A percentile compares a stretch with the other conserved stretches of the same genome.
phyloP scores from a whole-genome alignment of 2,329 filamentous ascomycete species.

The Clonostachys rhizophaga region DNA sequence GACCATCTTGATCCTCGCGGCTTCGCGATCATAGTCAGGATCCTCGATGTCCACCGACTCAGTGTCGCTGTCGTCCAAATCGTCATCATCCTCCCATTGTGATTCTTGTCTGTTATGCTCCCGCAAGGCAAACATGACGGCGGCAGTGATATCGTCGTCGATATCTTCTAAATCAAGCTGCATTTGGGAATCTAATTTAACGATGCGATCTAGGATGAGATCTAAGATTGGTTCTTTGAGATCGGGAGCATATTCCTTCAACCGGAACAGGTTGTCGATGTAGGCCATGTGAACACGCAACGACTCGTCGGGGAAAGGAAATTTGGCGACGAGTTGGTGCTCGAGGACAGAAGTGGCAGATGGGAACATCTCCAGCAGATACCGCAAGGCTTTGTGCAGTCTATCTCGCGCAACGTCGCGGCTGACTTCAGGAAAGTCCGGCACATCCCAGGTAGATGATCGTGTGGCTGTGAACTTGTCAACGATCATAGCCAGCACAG shows the following conservation, averaged over 20 bases:
- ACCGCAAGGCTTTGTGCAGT: slow-evolving; percentile 70
- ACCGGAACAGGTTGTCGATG: slow-evolving; percentile 74
- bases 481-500: slow-evolving; percentile 76
- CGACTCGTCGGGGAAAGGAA: slow-evolving; percentile 73
- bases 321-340: slow-evolving; percentile 61
- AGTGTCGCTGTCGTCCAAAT: slow-evolving; percentile 61
- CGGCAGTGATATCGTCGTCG: slow-evolving; percentile 80
- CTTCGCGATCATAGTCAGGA: slow-evolving; percentile 58
- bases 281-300: slow-evolving; percentile 82
- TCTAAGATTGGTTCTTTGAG: slow-evolving; percentile 77
- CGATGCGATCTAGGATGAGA: slow-evolving; percentile 77
- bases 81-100: slow-evolving; percentile 46
- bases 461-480: slow-evolving; percentile 62
- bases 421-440: slow-evolving; percentile 53
- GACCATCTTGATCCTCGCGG: slow-evolving; percentile 62
- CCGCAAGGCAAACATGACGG: slow-evolving; percentile 52
- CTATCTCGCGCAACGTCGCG: slow-evolving; percentile 64
- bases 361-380: slow-evolving; percentile 76
- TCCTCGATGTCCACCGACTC: slow-evolving; percentile 71
- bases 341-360: slow-evolving; percentile 69
- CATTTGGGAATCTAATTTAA: slow-evolving; percentile 94
- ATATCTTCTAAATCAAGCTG: slow-evolving; percentile 90
- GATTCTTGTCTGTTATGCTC: slow-evolving; percentile 13
- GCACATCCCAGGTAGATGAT: slow-evolving; percentile 38
- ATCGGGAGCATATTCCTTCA: slow-evolving; percentile 74